Base-by-base conservation (phyloP, 2,329 filamentous ascomycete genomes). In the Drechslerella dactyloides region DNA sequence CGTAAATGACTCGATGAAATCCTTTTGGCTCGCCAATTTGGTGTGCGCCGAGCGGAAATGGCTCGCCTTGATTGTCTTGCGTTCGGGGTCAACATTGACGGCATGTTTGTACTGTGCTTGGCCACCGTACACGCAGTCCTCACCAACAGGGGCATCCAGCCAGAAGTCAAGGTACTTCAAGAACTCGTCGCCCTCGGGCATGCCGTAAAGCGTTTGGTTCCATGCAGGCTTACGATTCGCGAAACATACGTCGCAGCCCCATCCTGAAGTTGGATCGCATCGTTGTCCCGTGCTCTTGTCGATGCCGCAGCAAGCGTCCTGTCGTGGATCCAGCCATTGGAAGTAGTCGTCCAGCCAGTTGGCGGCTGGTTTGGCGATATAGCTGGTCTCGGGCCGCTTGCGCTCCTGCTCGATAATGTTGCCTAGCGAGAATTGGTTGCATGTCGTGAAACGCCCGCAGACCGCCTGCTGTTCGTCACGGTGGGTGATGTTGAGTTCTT, bases 301-400 rank as follows among this genome's bases (percentile, higher is more conserved):
- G 90, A 97, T 81, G 85, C 88, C 55, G 55, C 86, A 87, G 74
- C 81, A 82, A 40, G 84, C 82, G 50, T 92, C 89, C 48, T 91
- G 85, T 57, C 87, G 85, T 0, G 94, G 94, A 76, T 97, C 96
- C n/a, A 97, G 82, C 93, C 94, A 99, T 69, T 91, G 85, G 81
- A 97, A 91, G 81, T 91, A 97, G 78, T 99, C 94, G 75, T 99
- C 94, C 17, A 99, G 85, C 94, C 94, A 99, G 79, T 90, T 97
- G 1, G 96, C 94, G 0, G 93, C 88, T 0, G 92, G 90, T 8
- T 93, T 88, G 5, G 91, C 85, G 75, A 99, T 91, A 79, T 92
- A 97, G 0, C 92, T 97, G 0, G 93, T 83, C 5, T 96, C 86
- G 0, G 92, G 85, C 40, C 94, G 87, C 81, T 97, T 97, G 10